Percentiles rank a stretch among this genome's conserved stretches.
These are phyloP conservation scores for Chaetomiaceae sp. DNA, from an alignment of 2,329 filamentous ascomycete genomes.

Conservation along the genomic window DNA sequence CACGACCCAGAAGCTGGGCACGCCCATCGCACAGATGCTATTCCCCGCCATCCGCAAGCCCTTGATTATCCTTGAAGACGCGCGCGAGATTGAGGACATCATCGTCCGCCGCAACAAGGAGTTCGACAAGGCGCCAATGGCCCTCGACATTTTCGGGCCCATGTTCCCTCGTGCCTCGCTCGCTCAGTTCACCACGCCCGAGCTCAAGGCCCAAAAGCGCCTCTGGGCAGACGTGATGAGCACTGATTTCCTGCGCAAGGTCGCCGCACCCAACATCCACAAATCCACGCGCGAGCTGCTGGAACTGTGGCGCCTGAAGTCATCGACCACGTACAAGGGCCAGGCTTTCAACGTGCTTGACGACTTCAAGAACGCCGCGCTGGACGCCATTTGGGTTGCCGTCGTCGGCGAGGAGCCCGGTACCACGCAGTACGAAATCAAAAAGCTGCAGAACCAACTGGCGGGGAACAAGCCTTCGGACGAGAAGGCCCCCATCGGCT, in stretches of 20 bases:
- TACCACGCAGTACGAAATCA: conserved; percentile 25
- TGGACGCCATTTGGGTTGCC: conserved; percentile 39
- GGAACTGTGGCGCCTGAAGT: conserved; percentile 30
- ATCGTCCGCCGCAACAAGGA: conserved; percentile 28
- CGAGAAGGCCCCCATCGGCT: conserved; percentile 4
- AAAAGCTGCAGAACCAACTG: conserved; percentile 1
- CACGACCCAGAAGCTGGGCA: conserved; percentile 18
- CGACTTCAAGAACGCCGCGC: conserved; percentile 34
- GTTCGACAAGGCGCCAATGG: conserved; percentile 31
- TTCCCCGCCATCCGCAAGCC: conserved; percentile 23
- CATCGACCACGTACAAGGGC: conserved; percentile 1
- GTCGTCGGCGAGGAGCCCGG: conserved; percentile 34
- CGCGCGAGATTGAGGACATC: conserved; percentile 32
- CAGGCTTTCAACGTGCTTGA: conserved; percentile 32
- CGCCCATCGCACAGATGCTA: conserved; percentile 29
- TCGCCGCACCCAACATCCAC: conserved; percentile 30
- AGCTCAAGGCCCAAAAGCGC: conserved; percentile 30
- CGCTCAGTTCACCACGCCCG: conserved; percentile 28
- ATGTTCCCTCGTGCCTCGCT: conserved; percentile 29
- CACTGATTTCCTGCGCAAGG: conserved; percentile 28
- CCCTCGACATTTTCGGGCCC: conserved; percentile 25
- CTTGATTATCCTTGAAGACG: conserved; percentile 28
- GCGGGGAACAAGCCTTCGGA: neutral
- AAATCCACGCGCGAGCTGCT: conserved; percentile 26
- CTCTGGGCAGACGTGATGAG: conserved; percentile 32